phyloP scores from a whole-genome alignment of 1,139 yeast genomes.

The Geotrichum phurueaensis region DNA sequence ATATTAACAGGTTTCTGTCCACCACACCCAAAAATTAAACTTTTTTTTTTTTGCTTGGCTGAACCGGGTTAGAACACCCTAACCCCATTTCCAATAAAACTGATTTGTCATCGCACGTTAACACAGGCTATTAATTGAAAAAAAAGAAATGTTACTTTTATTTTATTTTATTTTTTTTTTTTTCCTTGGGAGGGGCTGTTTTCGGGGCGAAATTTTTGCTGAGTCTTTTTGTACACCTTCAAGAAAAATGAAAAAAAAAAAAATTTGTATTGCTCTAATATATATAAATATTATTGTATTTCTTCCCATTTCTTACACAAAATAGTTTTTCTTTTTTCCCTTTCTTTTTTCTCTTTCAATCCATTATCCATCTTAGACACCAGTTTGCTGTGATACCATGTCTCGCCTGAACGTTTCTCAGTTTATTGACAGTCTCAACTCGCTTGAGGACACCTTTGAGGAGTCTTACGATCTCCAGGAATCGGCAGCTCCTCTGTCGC shows the following conservation, averaged over 20 bases:
- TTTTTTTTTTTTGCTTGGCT: background rate
- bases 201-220: background rate
- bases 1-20: too few species aligned
- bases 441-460: conserved; percentile 29
- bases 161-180: background rate
- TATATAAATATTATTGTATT: background rate
- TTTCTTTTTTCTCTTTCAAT: background rate
- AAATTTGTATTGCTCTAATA: background rate
- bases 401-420: conserved; percentile 29
- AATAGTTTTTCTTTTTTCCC: background rate
- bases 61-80: background rate
- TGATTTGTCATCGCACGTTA: background rate
- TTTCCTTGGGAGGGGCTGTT: background rate
- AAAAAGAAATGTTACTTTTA: background rate
- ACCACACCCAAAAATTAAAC: background rate
- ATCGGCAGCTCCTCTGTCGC: conserved; percentile 6
- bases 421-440: conserved; percentile 33
- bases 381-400: conserved; percentile 6
- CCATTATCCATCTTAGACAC: background rate
- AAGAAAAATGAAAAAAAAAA: background rate
- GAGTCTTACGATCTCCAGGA: background rate
- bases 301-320: background rate
- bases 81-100: background rate
- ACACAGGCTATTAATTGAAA: background rate
- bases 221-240: background rate